phyloP scores from a whole-genome alignment of 805 yeast species.

The Clavispora carvajalis region DNA sequence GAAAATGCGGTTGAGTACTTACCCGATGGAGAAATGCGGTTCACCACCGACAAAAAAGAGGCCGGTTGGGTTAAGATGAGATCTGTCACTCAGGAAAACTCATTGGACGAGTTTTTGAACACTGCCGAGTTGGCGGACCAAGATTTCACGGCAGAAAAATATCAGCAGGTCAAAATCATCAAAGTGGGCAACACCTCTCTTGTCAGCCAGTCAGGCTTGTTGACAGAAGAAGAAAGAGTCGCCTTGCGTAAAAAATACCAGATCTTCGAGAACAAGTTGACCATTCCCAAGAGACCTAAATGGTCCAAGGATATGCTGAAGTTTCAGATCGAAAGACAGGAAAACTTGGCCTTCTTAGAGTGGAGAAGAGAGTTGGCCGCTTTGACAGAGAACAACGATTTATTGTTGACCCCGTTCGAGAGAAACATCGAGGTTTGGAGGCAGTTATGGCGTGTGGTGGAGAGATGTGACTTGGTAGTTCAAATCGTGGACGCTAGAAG shows the following conservation, averaged over 20 bases:
- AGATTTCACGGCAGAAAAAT: conserved; percentile 90
- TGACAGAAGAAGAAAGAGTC: conserved; percentile 62
- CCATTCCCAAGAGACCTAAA: conserved; percentile 87
- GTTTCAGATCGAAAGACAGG: conserved; percentile 75
- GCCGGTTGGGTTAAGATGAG: conserved; percentile 86
- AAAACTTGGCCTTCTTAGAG: conserved; percentile 82
- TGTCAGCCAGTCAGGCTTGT: conserved; percentile 40
- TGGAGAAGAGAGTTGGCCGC: conserved; percentile 92
- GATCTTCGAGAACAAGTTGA: conserved; percentile 63
- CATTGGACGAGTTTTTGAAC: conserved; percentile 88
- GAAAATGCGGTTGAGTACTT: conserved; percentile 66
- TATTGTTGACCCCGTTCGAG: conserved; percentile 92
- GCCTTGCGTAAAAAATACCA: conserved; percentile 57
- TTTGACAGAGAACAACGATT: conserved; percentile 77
- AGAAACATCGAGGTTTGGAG: conserved; percentile 97
- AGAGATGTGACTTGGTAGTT: conserved; percentile 87
- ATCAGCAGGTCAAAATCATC: conserved; percentile 77
- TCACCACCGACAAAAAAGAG: conserved; percentile 79
- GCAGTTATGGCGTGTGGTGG: conserved; percentile 96
- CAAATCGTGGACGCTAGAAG: conserved; percentile 98
- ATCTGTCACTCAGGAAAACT: conserved; percentile 91
- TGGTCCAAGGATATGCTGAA: conserved; percentile 76
- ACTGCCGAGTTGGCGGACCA: conserved; percentile 96
- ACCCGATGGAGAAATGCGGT: conserved; percentile 86
- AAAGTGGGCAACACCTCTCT: conserved; percentile 54